These are phyloP conservation scores for Schwanniomyces etchellsii DNA, from an alignment of 1,139 yeast species.

Conservation along the genomic window DNA sequence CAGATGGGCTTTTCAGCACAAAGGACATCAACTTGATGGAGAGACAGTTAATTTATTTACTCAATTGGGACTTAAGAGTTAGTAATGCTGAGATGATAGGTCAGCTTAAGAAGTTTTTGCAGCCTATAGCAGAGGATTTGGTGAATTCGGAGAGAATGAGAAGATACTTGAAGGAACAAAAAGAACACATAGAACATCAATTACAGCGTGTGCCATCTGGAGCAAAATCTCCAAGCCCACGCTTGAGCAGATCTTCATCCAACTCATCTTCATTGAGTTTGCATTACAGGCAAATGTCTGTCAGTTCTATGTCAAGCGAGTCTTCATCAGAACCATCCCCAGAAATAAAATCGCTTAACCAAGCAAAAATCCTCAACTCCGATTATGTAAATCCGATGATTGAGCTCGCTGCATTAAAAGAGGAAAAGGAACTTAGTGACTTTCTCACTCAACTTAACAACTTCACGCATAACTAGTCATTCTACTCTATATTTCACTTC, in stretches of 20 bases:
- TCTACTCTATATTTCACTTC: too few species aligned
- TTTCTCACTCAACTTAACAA: conserved; percentile 10
- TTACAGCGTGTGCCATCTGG: conserved; percentile 3
- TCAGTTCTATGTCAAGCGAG: conserved; percentile 19
- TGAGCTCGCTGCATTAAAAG: conserved; percentile 37
- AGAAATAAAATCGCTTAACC: conserved; percentile 3
- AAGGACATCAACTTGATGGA: conserved; percentile 78
- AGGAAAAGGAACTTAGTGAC: conserved; percentile 33
- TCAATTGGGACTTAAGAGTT: conserved; percentile 67
- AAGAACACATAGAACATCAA: conserved; percentile 3
- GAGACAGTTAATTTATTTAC: conserved; percentile 60
- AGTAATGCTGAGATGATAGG: conserved; percentile 47
- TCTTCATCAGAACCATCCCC: conserved; percentile 11
- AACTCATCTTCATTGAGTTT: conserved; percentile 7
- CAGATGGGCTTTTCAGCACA: conserved; percentile 62
- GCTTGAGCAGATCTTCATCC: conserved; percentile 9
- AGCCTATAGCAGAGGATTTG: conserved; percentile 58
- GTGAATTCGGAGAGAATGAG: conserved; percentile 36
- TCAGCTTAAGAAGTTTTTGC: conserved; percentile 47
- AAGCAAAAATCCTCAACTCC: conserved; percentile 1
- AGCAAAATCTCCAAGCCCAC: conserved; percentile 4
- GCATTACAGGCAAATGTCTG: conserved; percentile 27
- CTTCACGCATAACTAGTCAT: too few species aligned
- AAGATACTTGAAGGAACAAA: conserved; percentile 20
- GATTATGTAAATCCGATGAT: conserved; percentile 32